Evolutionary conservation across 2,329 filamentous ascomycete genomes (phyloP), one percentile per base, ranked within the genome.

Genomic region (Claviceps sorghi): DNA sequence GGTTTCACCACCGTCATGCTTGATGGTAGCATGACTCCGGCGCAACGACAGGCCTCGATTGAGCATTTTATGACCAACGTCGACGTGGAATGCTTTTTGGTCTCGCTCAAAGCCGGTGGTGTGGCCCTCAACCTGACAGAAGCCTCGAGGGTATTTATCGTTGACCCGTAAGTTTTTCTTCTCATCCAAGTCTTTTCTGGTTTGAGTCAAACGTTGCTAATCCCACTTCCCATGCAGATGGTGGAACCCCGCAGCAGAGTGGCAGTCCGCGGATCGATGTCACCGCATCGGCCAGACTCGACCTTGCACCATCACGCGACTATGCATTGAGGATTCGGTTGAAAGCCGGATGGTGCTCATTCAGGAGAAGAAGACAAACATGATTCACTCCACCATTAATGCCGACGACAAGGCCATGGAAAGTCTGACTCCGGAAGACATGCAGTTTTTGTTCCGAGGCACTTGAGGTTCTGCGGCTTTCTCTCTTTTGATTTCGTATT

Each of bases 201-300:
- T n/a, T 41, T n/a, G 4, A 41, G 17, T 19, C 19, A n/a, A n/a
- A 41, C 22, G 19, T 17, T 32, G 34, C 58, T 67, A 55, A 71
- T 8, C 32, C n/a, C 10, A 5, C 40, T 30, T 26, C 50, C 4
- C 29, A 54, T 34, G 56, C 38, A n/a, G 86, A 59, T 97, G 93
- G 93, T 98, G 93, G 93, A 97, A 97, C 60, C 93, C 93, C n/a
- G 90, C 90, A n/a, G 91, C 91, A 0, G 93, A 98, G 70, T 98
- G 93, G 93, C 93, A 98, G 69, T 93, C 86, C 56, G 93, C 93
- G 2, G 93, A 98, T 66, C 80, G 87, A 58, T 89, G 86, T 63
- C 93, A 97, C 69, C 89, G 93, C 52, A 98, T 97, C 59, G 93
- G 93, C 34, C 93, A 98, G 72, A 87, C 83, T 47, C 85, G 93